Evolutionary conservation across 768 basidiomycete species (phyloP), one percentile per base, ranked within the genome.

Genomic region (Ephemerocybe angulata): DNA sequence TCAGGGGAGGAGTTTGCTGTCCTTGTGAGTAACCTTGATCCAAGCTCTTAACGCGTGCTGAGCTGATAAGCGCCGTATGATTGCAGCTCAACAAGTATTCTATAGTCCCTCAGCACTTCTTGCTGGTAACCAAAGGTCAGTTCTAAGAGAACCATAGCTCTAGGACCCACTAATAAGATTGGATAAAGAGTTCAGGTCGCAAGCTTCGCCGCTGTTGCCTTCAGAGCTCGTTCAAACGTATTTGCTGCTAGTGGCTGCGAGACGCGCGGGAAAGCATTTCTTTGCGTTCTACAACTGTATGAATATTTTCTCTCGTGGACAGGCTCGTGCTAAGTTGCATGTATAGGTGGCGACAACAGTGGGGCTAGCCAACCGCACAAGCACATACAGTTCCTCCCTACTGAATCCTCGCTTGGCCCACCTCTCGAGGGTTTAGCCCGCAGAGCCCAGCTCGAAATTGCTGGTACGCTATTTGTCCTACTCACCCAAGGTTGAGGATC

Each of bases 241-340:
- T 70, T 67, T 75, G n/a, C 73, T 96, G 27, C 74, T 98, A 2
- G 67, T 78, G 1, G 87, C 90, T 3, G 91, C 85, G 41, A 76
- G 77, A 38, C 80, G 82, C 61, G 75, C 74, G 0, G 82, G 84
- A 13, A 78, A 75, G 56, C 76, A 72, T 30, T 76, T 86, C 53
- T 82, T 97, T 53, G 90, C 88, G 1, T 97, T 97, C 71, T 97
- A 93, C 70, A 98, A 98, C 59, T 96, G 94, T 84, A 68, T n/a
- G n/a, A n/a, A n/a, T 31, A 8, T 29, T 28, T 22, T 24, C 38
- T 33, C n/a, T n/a, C n/a, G n/a, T n/a, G n/a, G n/a, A n/a, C n/a
- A n/a, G n/a, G n/a, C n/a, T n/a, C 53, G n/a, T 25, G 22, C 24
- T 21, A 10, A 22, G 2, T 19, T 51, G 21, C 33, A 50, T 48